Conservation (phyloP, 140 eudicot species). For the Oenanthe javanica region DNA sequence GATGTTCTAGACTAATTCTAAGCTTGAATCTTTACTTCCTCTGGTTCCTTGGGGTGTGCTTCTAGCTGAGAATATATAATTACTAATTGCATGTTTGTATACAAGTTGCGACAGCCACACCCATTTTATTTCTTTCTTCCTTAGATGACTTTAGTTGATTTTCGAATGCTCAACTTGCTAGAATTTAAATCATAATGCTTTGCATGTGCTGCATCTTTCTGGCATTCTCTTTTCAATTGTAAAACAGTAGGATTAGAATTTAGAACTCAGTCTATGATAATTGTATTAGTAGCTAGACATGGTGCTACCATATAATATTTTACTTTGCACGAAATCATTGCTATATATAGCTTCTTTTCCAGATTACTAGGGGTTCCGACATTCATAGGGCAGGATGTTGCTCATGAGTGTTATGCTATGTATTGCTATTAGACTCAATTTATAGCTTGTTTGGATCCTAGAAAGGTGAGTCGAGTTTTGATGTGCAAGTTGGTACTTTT, state of each 20-base stretch:
- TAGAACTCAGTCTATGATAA: background rate
- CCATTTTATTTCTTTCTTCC: background rate
- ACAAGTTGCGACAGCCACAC: background rate
- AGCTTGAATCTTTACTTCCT: background rate
- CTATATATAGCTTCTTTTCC: background rate
- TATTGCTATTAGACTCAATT: background rate
- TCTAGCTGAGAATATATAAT: background rate
- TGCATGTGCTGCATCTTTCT: conserved; percentile 5
- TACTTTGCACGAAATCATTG: background rate
- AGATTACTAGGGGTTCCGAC: conserved; percentile 1
- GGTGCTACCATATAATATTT: background rate
- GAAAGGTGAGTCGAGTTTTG: background rate
- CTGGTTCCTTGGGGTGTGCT: background rate
- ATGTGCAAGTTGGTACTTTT: background rate
- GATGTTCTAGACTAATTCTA: background rate
- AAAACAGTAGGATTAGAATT: background rate
- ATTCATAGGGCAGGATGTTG: conserved; percentile 3
- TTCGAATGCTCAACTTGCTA: background rate
- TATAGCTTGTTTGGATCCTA: background rate
- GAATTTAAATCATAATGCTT: background rate
- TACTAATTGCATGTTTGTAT: background rate
- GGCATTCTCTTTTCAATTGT: background rate
- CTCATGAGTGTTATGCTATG: background rate
- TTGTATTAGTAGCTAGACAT: background rate
- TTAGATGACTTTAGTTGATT: background rate